These are phyloP conservation scores for Xylaria bambusicola DNA, from an alignment of 495 filamentous ascomycete genomes.

Conservation along the genomic window DNA sequence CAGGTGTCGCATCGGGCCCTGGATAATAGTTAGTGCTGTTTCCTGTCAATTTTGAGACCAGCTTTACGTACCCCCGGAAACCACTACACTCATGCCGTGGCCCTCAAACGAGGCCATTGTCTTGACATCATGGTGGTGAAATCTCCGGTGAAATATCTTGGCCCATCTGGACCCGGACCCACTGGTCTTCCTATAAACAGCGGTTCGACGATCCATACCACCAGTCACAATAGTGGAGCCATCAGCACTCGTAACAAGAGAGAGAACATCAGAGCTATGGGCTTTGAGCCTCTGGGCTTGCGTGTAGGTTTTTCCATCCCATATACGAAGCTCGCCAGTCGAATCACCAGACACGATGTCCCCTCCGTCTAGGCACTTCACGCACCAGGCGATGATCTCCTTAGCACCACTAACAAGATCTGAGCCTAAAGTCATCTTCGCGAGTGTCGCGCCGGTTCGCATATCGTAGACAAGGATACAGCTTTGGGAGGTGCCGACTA, in stretches of 20 bases:
- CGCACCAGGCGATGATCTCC: constrained; percentile 88
- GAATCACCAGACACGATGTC: constrained; percentile 95
- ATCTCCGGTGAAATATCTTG: constrained; percentile 77
- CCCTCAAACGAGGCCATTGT: constrained; percentile 89
- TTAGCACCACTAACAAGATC: constrained; percentile 74
- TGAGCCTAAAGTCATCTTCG: constrained; percentile 81
- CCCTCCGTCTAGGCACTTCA: constrained; percentile 82
- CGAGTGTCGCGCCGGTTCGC: constrained; percentile 68
- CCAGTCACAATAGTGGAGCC: constrained; percentile 86
- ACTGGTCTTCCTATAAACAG: constrained; percentile 68
- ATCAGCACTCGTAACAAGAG: constrained; percentile 75
- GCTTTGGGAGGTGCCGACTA: constrained; percentile 91
- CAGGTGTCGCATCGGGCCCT: constrained; percentile 84
- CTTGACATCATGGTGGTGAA: constrained; percentile 93
- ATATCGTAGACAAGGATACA: constrained; percentile 89
- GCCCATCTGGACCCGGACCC: constrained; percentile 70
- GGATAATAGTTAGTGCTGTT: constrained; percentile 36
- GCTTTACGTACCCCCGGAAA: constrained; percentile 77
- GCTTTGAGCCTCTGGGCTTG: constrained; percentile 80
- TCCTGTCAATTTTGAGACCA: neutral
- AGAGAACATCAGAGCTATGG: constrained; percentile 88
- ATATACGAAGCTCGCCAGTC: constrained; percentile 87
- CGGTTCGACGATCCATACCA: constrained; percentile 86
- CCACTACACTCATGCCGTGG: constrained; percentile 77
- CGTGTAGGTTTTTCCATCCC: constrained; percentile 88